Evolutionary conservation across 1,284 basidiomycete genomes (phyloP), one percentile per base, ranked within the genome.

Genomic region (Moniliophthora roreri): DNA sequence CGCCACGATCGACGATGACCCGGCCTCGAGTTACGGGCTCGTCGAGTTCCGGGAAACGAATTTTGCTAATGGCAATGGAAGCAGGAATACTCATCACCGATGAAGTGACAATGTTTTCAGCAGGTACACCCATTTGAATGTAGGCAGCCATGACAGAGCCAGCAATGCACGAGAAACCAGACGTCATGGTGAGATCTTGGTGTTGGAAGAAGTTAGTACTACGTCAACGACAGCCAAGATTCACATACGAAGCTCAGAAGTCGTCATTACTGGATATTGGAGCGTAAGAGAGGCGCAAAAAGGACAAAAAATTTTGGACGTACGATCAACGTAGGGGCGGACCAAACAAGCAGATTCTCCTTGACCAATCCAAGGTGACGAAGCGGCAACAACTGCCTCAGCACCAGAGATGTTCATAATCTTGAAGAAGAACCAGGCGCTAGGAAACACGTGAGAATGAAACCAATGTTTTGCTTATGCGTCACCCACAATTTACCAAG

Each of bases 11-110:
- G 52, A 95, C 80, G 52, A 87, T 80, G 57, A 94, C 80, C 28
- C 74, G 80, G 16, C 93, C 93, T 49, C 89, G 85, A 32, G 94
- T 95, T 52, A 94, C 79, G 42, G 93, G 91, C 62, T 91, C 88
- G 45, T 94, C 91, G 40, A 78, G 70, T 72, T 96, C 93, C 2
- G 93, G 93, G 18, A 87, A 64, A 45, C 92, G 87, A 63, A 95
- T 75, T 73, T 96, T 96, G 67, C 87, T 88, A 60, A 95, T 93
- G 2, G 93, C 84, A 66, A 96, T 93, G 10, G 93, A 93, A 1
- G 94, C 93, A 9, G 93, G 93, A 63, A 96, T 96, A 66, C 87
- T 91, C 93, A 96, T 96, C 60, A 96, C 89, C 9, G 91, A 93
- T 4, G 93, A 90, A 4, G 93, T 94, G 63, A 96, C 79, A 26